Conservation (phyloP, 2,329 filamentous ascomycete species). For the Ceratocystis destructans region DNA sequence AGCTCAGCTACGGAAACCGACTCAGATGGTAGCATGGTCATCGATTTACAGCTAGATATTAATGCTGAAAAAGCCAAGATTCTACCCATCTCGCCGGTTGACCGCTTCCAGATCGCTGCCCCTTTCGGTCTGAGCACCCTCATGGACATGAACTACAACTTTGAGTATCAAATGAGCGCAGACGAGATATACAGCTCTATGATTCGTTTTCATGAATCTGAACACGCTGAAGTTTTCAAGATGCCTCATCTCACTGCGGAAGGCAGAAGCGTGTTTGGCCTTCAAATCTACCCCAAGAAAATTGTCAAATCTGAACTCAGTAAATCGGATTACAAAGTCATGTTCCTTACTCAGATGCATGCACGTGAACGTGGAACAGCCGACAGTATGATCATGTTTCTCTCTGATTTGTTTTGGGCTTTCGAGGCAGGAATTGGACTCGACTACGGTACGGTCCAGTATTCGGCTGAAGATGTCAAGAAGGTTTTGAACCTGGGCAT, state of each 20-base stretch:
- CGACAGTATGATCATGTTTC: constrained; percentile 44
- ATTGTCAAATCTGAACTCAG: neutral
- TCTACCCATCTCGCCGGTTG: neutral
- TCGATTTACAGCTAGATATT: neutral
- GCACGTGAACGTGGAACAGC: constrained; percentile 44
- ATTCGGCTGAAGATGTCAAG: constrained; percentile 38
- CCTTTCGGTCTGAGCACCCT: constrained; percentile 27
- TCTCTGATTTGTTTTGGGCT: constrained; percentile 42
- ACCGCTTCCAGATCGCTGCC: neutral
- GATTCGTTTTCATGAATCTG: constrained; percentile 30
- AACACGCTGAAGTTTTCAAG: constrained; percentile 30
- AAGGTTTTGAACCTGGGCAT: constrained; percentile 39
- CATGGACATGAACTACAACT: constrained; percentile 24
- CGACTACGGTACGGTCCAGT: constrained; percentile 38
- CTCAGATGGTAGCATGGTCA: neutral
- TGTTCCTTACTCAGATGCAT: constrained; percentile 41
- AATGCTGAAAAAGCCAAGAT: neutral
- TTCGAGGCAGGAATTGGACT: constrained; percentile 36
- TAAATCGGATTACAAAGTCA: constrained; percentile 32
- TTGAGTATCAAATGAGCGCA: constrained; percentile 33
- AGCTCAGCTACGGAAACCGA: neutral
- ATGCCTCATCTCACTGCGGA: constrained; percentile 34
- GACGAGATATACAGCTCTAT: constrained; percentile 34
- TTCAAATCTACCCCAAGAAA: constrained; percentile 22
- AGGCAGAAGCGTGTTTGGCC: constrained; percentile 29